Evolutionary conservation across 805 yeast species (phyloP).

Genomic region (Candida caryicola): DNA sequence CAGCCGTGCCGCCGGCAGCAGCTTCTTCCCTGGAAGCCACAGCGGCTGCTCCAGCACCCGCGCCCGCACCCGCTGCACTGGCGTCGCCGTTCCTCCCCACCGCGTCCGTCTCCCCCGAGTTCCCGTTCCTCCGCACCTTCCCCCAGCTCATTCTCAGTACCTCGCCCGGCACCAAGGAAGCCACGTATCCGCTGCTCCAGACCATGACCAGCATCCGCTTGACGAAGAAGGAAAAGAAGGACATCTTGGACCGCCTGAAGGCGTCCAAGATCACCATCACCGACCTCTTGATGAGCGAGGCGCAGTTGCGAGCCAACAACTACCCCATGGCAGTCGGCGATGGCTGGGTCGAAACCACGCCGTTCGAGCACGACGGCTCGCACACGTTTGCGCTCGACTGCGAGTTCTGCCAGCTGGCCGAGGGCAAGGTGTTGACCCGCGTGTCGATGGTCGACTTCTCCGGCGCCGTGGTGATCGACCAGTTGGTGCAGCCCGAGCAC

Average conservation of each 20-base stretch:
- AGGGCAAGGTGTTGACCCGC: conserved; percentile 70
- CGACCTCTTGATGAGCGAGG: conserved; percentile 52
- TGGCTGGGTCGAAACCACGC: conserved; percentile 55
- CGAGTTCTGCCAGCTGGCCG: conserved; percentile 77
- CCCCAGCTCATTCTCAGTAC: conserved; percentile 45
- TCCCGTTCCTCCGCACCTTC: conserved; percentile 42
- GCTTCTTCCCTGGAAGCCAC: too few relatives aligned
- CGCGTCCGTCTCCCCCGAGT: conserved; percentile 6
- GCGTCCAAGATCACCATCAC: conserved; percentile 40
- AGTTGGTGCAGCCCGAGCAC: conserved; percentile 73
- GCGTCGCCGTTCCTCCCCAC: neutral
- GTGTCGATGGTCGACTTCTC: conserved; percentile 69
- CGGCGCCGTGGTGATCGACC: conserved; percentile 61
- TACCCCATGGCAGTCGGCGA: conserved; percentile 50
- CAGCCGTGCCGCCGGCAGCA: too few relatives aligned
- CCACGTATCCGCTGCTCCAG: conserved; percentile 51
- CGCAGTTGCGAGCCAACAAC: conserved; percentile 46
- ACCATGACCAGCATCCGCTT: conserved; percentile 57
- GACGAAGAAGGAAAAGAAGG: conserved; percentile 52
- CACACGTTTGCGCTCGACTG: conserved; percentile 84
- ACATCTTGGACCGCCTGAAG: conserved; percentile 31
- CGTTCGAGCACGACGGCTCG: conserved; percentile 55
- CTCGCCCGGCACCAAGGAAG: conserved; percentile 66
- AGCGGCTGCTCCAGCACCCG: too few relatives aligned
- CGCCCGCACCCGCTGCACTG: too few relatives aligned